Evolutionary conservation across 1,139 yeast species (phyloP), one percentile per base, ranked within the genome.

Genomic region (Eremothecium gossypii): DNA sequence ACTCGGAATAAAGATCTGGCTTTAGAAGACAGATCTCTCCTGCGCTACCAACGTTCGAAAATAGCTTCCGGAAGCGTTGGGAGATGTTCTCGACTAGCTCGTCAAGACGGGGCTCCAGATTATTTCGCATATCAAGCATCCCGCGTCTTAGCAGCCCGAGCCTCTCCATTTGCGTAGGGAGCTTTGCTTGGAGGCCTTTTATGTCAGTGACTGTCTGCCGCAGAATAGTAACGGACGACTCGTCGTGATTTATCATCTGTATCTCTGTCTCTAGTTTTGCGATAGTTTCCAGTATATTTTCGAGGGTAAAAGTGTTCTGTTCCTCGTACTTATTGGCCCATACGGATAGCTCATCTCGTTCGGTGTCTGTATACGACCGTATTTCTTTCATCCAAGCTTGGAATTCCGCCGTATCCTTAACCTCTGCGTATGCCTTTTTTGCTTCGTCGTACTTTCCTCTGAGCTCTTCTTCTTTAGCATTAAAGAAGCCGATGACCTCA

Each of bases 1-100:
- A 93, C 41, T 86, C 79, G 27, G 73, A 70, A 55, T 70, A 86
- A 40, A 75, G 65, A 10, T 69, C 74, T 1, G 68, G 70, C 40
- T 69, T 71, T 38, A 74, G 74, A 26, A 87, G 58, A 42, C 70
- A 71, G 2, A 93, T 87, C 51, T 76, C 76, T 9, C 99, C 98
- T 34, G 79, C 85, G 60, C 93, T 83, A 1, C 95, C 95, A 36
- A 89, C 89, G 14, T 76, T 70, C 7, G 70, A 67, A 61, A 91
- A 85, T 41, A 84, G 73, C 29, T 68, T 67, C 17, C 82, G 68
- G 60, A 87, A 91, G 40, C 79, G 77, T 5, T 57, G 50, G 0
- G 91, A 79, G 4, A 85, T 79, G 33, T 66, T 61, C 4, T 53
- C 51, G 1, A 83, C 75, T 36, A 82, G 66, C 2, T 52, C 53